A percentile compares a stretch with the other conserved stretches of the same genome.
phyloP scores from a whole-genome alignment of 2,329 filamentous ascomycete genomes.

The Phyllosticta citrichinensis region DNA sequence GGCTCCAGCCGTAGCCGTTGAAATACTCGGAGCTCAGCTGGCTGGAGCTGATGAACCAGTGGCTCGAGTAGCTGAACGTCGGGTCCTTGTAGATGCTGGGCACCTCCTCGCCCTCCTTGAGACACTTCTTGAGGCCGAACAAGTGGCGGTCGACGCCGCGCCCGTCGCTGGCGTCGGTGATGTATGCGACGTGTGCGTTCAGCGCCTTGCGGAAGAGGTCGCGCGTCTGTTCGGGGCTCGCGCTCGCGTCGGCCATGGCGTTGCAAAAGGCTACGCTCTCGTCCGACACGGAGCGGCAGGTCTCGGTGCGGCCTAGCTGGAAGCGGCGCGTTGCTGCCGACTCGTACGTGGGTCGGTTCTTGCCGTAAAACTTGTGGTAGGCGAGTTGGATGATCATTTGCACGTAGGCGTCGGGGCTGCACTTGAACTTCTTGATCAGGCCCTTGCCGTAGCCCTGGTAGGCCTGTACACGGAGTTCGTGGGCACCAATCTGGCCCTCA shows the following conservation, averaged over 20 bases:
- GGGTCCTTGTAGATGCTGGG: slow-evolving; percentile 82
- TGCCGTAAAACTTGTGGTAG: slow-evolving; percentile 98
- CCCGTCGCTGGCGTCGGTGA: slow-evolving; percentile 76
- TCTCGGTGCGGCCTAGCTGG: slow-evolving; percentile 93
- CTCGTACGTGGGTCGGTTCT: slow-evolving; percentile 95
- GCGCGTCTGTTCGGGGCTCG: slow-evolving; percentile 55
- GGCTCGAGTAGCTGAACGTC: slow-evolving; percentile 69
- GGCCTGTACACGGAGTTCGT: slow-evolving; percentile 86
- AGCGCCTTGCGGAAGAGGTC: slow-evolving; percentile 75
- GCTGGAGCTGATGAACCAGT: slow-evolving; percentile 81
- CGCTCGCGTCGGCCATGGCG: slow-evolving; percentile 63
- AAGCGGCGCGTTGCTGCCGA: slow-evolving; percentile 90
- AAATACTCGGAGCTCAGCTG: slow-evolving; percentile 96
- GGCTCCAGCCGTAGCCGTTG: slow-evolving; percentile 98
- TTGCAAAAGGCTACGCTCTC: slow-evolving; percentile 85
- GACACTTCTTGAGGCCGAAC: slow-evolving; percentile 89
- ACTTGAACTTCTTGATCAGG: slow-evolving; percentile 98
- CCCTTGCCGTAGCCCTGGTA: slow-evolving; percentile 98
- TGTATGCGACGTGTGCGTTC: slow-evolving; percentile 79
- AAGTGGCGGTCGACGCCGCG: slow-evolving; percentile 92
- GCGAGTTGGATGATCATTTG: slow-evolving; percentile 98
- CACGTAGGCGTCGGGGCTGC: slow-evolving; percentile 92
- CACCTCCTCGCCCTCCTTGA: slow-evolving; percentile 69
- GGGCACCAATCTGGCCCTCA: slow-evolving; percentile 66
- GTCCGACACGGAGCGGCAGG: slow-evolving; percentile 84